Percentiles rank a stretch among this genome's conserved stretches.
These are phyloP conservation scores for Sphenostylis stenocarpa DNA, from an alignment of 306 rosid genomes.

Conservation along the genomic window DNA sequence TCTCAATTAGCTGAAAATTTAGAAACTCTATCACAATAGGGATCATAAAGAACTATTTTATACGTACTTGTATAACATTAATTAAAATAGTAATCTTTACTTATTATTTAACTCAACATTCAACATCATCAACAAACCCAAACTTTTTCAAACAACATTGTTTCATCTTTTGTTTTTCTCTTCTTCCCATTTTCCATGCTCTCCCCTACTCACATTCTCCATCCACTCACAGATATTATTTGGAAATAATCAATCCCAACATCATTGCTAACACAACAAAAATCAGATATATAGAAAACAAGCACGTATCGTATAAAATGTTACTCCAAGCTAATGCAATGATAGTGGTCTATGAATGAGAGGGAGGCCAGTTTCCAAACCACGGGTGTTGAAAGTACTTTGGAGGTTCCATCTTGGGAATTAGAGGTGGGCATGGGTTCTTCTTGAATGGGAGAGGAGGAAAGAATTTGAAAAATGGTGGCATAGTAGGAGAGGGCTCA, in stretches of 20 bases:
- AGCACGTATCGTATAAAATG: not conserved
- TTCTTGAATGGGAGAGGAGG: conserved; percentile 30
- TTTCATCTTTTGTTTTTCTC: not conserved
- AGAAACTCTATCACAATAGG: not conserved
- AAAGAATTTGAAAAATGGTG: conserved; percentile 15
- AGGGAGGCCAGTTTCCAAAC: conserved; percentile 43
- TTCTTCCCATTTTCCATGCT: not conserved
- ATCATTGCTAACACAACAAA: not conserved
- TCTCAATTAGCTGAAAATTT: no score
- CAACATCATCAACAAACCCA: not conserved
- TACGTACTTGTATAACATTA: not conserved
- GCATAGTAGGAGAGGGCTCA: conserved; percentile 3
- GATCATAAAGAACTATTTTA: not conserved
- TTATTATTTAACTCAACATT: not conserved
- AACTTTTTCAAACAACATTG: not conserved
- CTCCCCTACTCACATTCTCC: not conserved
- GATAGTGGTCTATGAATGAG: conserved; percentile 37
- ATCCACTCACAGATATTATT: conserved; percentile 17
- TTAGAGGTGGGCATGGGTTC: conserved; percentile 17
- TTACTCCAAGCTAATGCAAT: not conserved
- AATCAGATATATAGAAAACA: not conserved
- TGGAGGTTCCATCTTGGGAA: conserved; percentile 33
- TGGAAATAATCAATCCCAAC: not conserved
- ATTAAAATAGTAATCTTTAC: not conserved
- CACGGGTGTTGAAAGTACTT: conserved; percentile 44